Conservation (phyloP, 345 rosid genomes). For the Aquilaria sinensis region DNA sequence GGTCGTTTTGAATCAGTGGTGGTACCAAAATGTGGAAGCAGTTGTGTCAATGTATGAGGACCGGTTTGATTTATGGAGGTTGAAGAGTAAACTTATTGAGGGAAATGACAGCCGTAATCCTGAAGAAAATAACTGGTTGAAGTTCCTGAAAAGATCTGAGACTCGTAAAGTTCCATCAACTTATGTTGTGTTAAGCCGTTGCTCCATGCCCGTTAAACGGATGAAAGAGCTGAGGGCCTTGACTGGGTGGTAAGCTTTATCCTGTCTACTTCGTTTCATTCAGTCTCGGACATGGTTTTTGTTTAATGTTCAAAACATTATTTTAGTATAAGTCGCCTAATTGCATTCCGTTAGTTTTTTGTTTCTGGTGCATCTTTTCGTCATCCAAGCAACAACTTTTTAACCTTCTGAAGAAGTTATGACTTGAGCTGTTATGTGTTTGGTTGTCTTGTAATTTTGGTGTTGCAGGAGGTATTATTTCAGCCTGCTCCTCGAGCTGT, state of each 20-base stretch:
- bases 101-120: slow-evolving; percentile 27
- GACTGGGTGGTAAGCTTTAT: slow-evolving; percentile 67
- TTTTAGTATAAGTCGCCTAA: too few species aligned
- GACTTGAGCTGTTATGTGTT: neutral
- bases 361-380: too few species aligned
- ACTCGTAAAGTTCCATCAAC: slow-evolving; percentile 28
- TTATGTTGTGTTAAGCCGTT: slow-evolving; percentile 39
- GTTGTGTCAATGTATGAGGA: slow-evolving; percentile 92
- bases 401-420: neutral
- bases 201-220: slow-evolving; percentile 67
- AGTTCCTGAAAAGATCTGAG: slow-evolving; percentile 34
- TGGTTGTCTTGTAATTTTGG: slow-evolving; percentile 5
- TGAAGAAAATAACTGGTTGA: slow-evolving; percentile 57
- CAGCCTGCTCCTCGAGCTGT: slow-evolving; percentile 78
- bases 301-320: too few species aligned
- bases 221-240: slow-evolving; percentile 82
- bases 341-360: too few species aligned
- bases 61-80: slow-evolving; percentile 72
- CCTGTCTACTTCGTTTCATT: too few species aligned
- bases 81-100: slow-evolving; percentile 39
- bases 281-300: too few species aligned
- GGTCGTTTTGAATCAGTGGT: slow-evolving; percentile 87
- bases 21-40: slow-evolving; percentile 84
- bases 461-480: slow-evolving; percentile 78
- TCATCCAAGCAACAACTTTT: neutral